Evolutionary conservation across 495 filamentous ascomycete species (phyloP), one percentile per base, ranked within the genome.

Genomic region (Xylaria curta): DNA sequence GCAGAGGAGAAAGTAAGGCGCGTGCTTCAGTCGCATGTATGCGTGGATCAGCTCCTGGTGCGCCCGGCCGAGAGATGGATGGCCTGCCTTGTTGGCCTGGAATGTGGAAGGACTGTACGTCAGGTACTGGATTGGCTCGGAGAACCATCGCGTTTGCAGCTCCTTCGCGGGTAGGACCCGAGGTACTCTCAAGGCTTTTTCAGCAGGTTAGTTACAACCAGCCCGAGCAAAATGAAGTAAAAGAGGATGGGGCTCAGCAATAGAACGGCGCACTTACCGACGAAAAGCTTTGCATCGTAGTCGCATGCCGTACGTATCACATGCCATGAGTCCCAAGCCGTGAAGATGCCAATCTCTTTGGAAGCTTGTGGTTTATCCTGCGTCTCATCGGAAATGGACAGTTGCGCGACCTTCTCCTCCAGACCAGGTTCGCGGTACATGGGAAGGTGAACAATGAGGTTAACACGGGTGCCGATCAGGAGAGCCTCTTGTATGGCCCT

Each of bases 321-420:
- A 80, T 98, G 91, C 96, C 96, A 99, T 10, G 91, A 91, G 83
- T 98, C 95, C 97, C 96, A 99, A 8, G 91, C 86, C 49, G 89
- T 90, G 73, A 91, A 94, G 5, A 90, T 78, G 75, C 94, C 92
- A 42, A 89, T 78, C 26, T 90, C 82, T 62, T 79, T 66, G 3
- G 54, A 72, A 61, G 4, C 54, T 28, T 19, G 70, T 62, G 12
- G 42, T 56, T 17, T 68, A 81, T 4, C 76, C 71, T 13, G 64
- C 13, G 6, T 71, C 15, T 70, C 80, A 36, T 83, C 81, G 28
- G 75, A 73, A 28, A 66, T 53, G 10, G 82, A 82, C n/a, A 86
- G 72, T 5, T 76, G 81, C 19, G 82, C 75, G 0, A 71, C 77
- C 61, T 82, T 84, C 68, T 81, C 82, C 63, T 82, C 79, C 44